Evolutionary conservation across 108 stramenopile species (phyloP).

Genomic region (Nannochloropsis oceanica): DNA sequence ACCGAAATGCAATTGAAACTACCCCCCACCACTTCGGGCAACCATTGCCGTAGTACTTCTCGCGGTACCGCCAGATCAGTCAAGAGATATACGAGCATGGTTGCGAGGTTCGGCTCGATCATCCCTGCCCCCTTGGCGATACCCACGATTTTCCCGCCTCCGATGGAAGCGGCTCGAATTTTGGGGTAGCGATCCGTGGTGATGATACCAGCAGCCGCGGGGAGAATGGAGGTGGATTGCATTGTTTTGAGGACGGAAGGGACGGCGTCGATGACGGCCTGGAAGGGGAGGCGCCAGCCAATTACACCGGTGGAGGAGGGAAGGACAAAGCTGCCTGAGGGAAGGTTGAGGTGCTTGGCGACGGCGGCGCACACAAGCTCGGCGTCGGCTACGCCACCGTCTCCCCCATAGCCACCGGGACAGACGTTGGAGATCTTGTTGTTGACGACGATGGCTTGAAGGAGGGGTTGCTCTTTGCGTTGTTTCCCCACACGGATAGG

Average conservation of each 20-base stretch:
- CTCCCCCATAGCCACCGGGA: constrained; percentile 64
- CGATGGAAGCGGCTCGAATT: constrained; percentile 2
- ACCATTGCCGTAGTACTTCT: constrained; percentile 51
- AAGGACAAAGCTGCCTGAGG: constrained; percentile 51
- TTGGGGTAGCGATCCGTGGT: constrained; percentile 50
- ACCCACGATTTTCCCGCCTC: constrained; percentile 23
- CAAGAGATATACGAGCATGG: constrained; percentile 84
- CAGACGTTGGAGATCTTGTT: constrained; percentile 93
- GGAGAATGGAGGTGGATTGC: constrained; percentile 1
- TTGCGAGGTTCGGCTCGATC: constrained; percentile 96
- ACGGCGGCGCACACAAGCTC: constrained; percentile 70
- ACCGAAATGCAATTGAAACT: constrained; percentile 88
- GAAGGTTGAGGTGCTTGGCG: constrained; percentile 52
- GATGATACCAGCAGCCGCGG: constrained; percentile 32
- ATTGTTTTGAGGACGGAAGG: background rate
- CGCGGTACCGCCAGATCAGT: constrained; percentile 53
- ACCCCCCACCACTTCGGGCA: constrained; percentile 48
- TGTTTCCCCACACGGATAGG: constrained; percentile 69
- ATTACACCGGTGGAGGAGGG: constrained; percentile 80
- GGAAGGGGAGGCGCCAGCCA: constrained; percentile 90
- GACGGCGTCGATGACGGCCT: constrained; percentile 40
- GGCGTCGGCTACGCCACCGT: constrained; percentile 42
- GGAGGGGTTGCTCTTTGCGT: constrained; percentile 49
- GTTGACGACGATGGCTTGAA: constrained; percentile 85
- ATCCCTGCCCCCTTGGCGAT: constrained; percentile 91